Conservation (phyloP, 2,329 filamentous ascomycete genomes). For the Penicillium sp. region DNA sequence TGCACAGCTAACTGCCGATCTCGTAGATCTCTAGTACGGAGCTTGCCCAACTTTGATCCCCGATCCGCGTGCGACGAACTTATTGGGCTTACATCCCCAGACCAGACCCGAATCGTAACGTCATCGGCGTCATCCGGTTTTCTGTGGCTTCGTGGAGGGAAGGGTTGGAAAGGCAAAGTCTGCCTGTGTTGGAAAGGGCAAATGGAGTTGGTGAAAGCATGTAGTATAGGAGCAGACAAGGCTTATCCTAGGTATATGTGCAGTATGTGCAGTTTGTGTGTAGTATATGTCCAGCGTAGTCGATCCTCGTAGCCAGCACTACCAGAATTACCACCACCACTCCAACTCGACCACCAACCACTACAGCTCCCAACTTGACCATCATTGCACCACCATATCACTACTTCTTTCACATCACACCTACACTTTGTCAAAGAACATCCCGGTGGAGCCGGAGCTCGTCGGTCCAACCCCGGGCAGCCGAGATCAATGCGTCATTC, state of each 20-base stretch:
- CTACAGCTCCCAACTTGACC: not conserved
- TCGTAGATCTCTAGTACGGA: too few species aligned
- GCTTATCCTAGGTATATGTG: too few species aligned
- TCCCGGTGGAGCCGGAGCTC: constrained; percentile 4
- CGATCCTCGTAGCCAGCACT: not conserved
- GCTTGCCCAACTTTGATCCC: not conserved
- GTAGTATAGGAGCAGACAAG: too few species aligned
- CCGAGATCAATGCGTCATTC: constrained; percentile 33
- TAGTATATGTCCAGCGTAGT: too few species aligned
- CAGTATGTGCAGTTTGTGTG: too few species aligned
- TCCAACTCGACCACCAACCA: not conserved
- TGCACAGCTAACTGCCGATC: not conserved
- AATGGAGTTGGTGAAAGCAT: too few species aligned
- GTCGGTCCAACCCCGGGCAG: constrained; percentile 6
- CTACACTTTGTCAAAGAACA: not conserved
- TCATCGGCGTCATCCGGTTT: constrained; percentile 31
- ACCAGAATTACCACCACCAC: not conserved
- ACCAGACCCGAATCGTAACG: constrained; percentile 22
- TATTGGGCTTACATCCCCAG: not conserved
- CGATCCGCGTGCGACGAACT: constrained; percentile 4
- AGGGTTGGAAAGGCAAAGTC: too few species aligned
- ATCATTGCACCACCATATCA: too few species aligned
- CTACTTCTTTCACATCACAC: too few species aligned
- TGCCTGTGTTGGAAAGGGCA: too few species aligned
- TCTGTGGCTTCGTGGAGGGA: too few species aligned